Evolutionary conservation across 1,284 basidiomycete genomes (phyloP).

Genomic region (Boletus semigastroideus): DNA sequence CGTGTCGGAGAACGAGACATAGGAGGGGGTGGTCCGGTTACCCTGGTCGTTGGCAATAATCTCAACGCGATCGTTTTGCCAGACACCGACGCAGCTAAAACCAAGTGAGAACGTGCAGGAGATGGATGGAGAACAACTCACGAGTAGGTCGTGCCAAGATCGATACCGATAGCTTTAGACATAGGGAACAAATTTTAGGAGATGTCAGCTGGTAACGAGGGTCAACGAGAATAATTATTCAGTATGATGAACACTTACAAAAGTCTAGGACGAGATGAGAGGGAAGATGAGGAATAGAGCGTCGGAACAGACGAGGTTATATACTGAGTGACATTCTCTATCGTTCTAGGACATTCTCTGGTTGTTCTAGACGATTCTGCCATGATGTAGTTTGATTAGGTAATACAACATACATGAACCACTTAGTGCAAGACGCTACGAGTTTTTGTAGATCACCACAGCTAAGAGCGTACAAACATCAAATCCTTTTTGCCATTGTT

Average conservation of each 20-base stretch:
- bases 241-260: slow-evolving; percentile 17
- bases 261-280: slow-evolving; percentile 14
- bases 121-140: slow-evolving; percentile 26
- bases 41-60: slow-evolving; percentile 98
- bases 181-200: slow-evolving; percentile 24
- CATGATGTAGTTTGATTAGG: slow-evolving; percentile 34
- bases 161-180: slow-evolving; percentile 92
- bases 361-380: slow-evolving; percentile 37
- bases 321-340: slow-evolving; percentile 34
- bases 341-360: slow-evolving; percentile 40
- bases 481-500: too few species aligned
- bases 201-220: background rate
- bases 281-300: slow-evolving; percentile 6
- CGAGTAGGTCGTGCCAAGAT: slow-evolving; percentile 87
- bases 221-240: background rate
- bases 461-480: too few species aligned
- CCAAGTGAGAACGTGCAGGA: slow-evolving; percentile 1
- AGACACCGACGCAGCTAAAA: slow-evolving; percentile 84
- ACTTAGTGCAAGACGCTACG: too few species aligned
- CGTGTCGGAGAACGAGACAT: slow-evolving; percentile 89
- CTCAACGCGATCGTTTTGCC: slow-evolving; percentile 98
- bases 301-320: slow-evolving; percentile 27
- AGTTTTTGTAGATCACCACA: too few species aligned
- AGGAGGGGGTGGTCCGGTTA: slow-evolving; percentile 94
- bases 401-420: slow-evolving; percentile 32